A percentile compares a stretch with the other conserved stretches of the same genome.
phyloP scores from a whole-genome alignment of 2,329 filamentous ascomycete species.

The Trichothecium roseum region DNA sequence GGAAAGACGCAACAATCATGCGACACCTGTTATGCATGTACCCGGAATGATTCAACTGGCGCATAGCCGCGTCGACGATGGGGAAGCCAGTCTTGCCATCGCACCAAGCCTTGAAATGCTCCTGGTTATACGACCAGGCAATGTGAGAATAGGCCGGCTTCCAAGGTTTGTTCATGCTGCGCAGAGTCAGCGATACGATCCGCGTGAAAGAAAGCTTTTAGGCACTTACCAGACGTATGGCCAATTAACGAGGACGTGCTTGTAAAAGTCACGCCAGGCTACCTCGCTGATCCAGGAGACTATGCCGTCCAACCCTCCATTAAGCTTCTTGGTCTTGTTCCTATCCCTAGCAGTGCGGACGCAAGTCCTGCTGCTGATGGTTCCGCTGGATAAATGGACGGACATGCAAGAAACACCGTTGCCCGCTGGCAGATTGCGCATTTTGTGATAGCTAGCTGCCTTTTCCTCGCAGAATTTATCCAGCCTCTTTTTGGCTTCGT shows the following conservation, averaged over 20 bases:
- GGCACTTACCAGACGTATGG: conserved; percentile 61
- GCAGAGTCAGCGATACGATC: background rate
- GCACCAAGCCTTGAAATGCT: conserved; percentile 64
- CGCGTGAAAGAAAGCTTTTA: background rate
- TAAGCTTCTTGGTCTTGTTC: conserved; percentile 55
- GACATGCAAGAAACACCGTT: conserved; percentile 58
- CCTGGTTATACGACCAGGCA: conserved; percentile 65
- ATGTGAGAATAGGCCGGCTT: conserved; percentile 81
- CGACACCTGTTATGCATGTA: conserved; percentile 82
- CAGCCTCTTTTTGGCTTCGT: conserved; percentile 55
- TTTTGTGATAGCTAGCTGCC: conserved; percentile 49
- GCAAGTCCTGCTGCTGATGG: conserved; percentile 56
- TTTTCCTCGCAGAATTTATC: conserved; percentile 57
- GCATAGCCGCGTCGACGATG: conserved; percentile 79
- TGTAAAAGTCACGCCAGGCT: conserved; percentile 84
- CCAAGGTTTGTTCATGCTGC: conserved; percentile 48
- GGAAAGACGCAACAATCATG: conserved; percentile 75
- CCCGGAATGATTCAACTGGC: conserved; percentile 56
- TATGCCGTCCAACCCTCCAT: conserved; percentile 56
- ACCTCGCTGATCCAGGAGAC: conserved; percentile 71
- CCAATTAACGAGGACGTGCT: conserved; percentile 75
- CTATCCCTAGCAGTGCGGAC: conserved; percentile 50
- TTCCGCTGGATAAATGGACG: conserved; percentile 61
- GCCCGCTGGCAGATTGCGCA: conserved; percentile 55
- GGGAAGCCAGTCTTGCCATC: conserved; percentile 68